Evolutionary conservation across 805 yeast species (phyloP).

Genomic region (Kazachstania psychrophila): DNA sequence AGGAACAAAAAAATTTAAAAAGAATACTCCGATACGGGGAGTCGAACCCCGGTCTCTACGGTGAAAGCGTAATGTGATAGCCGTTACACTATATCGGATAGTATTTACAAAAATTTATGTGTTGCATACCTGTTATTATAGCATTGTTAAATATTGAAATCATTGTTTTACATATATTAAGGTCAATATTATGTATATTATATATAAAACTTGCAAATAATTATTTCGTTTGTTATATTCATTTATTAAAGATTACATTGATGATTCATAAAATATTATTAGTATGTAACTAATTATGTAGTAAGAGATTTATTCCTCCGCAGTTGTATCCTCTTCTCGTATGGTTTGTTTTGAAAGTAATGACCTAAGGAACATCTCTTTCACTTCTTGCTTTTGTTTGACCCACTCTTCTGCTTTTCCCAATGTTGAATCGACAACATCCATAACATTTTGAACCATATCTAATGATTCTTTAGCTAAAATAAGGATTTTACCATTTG

Average conservation of each 20-base stretch:
- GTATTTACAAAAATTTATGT: too few relatives aligned
- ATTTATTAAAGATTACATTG: too few relatives aligned
- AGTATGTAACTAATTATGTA: too few relatives aligned
- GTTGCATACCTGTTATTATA: too few relatives aligned
- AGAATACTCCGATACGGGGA: constrained; percentile 10
- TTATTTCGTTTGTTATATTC: too few relatives aligned
- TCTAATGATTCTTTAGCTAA: constrained; percentile 85
- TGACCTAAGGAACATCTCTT: constrained; percentile 22
- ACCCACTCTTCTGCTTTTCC: constrained; percentile 84
- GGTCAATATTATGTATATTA: too few relatives aligned
- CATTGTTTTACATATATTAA: too few relatives aligned
- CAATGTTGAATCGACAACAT: constrained; percentile 76
- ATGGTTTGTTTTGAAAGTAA: constrained; percentile 8
- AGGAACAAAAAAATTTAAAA: background rate
- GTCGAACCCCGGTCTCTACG: constrained; percentile 13
- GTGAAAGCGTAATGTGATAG: constrained; percentile 21
- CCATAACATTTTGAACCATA: constrained; percentile 74
- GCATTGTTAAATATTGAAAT: too few relatives aligned
- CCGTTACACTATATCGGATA: constrained; percentile 25
- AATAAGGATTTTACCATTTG: constrained; percentile 65
- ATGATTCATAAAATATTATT: too few relatives aligned
- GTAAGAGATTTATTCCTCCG: too few relatives aligned
- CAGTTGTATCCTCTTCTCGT: too few relatives aligned
- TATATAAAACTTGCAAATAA: too few relatives aligned
- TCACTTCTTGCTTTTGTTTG: constrained; percentile 35